Evolutionary conservation across 257 asterid species (phyloP).

Genomic region (Schizonepeta tenuifolia): DNA sequence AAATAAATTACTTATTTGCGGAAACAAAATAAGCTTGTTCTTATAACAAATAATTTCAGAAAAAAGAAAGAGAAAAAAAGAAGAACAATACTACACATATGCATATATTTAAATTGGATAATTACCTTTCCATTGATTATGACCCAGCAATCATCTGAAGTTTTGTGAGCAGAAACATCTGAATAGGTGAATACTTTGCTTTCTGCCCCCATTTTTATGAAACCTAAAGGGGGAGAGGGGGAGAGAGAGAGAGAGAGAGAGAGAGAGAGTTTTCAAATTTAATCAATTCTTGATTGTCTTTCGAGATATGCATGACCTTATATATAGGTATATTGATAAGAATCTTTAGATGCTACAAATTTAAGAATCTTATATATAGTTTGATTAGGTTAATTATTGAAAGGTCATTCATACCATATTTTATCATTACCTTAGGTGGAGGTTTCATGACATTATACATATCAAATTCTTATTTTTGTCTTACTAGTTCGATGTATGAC

Average conservation of each 20-base stretch:
- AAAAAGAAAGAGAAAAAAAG: background rate
- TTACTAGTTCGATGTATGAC: background rate
- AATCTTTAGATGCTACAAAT: conserved; percentile 8
- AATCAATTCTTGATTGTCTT: background rate
- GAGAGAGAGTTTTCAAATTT: background rate
- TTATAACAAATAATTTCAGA: background rate
- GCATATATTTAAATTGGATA: background rate
- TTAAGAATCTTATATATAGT: conserved; percentile 16
- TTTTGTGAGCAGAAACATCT: conserved; percentile 64
- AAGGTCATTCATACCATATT: conserved; percentile 26
- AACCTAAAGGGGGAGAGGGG: background rate
- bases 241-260: background rate
- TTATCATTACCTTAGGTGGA: conserved; percentile 28
- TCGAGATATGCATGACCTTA: background rate
- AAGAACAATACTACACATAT: background rate
- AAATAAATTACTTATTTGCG: too few species aligned
- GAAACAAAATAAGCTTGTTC: too few species aligned
- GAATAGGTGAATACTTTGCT: conserved; percentile 39
- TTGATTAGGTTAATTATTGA: background rate
- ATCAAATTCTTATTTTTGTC: conserved; percentile 24
- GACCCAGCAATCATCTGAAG: conserved; percentile 63
- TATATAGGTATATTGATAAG: background rate
- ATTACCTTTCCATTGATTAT: conserved; percentile 69
- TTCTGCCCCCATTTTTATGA: conserved; percentile 46
- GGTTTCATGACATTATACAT: background rate